Conservation (phyloP, 2,329 filamentous ascomycete species). For the Phialemoniopsis sp. region DNA sequence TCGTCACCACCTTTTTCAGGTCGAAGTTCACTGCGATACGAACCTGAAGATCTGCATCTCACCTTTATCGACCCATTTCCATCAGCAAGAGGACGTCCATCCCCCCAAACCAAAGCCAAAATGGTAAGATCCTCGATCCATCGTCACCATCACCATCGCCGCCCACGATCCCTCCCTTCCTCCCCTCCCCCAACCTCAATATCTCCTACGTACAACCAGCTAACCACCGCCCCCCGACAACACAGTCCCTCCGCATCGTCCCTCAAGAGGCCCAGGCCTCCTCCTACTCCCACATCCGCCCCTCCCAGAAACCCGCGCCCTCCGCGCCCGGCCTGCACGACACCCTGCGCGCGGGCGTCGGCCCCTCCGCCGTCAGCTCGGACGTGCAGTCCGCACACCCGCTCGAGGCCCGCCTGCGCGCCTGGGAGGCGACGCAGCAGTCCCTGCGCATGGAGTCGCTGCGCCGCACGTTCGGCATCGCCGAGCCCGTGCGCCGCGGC, state of each 20-base stretch:
- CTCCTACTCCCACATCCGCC: slow-evolving; percentile 56
- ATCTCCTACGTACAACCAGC: slow-evolving; percentile 3
- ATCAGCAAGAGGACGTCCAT: background rate
- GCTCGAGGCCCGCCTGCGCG: slow-evolving; percentile 82
- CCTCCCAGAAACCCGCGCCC: slow-evolving; percentile 66
- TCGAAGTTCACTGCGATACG: slow-evolving; percentile 8
- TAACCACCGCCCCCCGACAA: slow-evolving; percentile 11
- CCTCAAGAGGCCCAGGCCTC: slow-evolving; percentile 65
- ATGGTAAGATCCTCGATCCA: slow-evolving; percentile 39
- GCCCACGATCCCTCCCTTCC: background rate
- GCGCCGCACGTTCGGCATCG: slow-evolving; percentile 83
- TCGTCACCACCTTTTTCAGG: slow-evolving; percentile 6
- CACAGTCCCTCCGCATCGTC: slow-evolving; percentile 83
- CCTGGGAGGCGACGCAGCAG: slow-evolving; percentile 90
- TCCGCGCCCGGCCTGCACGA: slow-evolving; percentile 93
- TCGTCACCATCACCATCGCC: slow-evolving; percentile 1
- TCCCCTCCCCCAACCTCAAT: background rate
- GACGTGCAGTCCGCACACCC: slow-evolving; percentile 71
- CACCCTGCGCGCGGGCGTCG: slow-evolving; percentile 80
- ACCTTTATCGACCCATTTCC: background rate
- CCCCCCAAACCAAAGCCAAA: slow-evolving; percentile 24
- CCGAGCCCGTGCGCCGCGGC: slow-evolving; percentile 83
- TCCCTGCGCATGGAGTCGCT: slow-evolving; percentile 82
- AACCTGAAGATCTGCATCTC: background rate
- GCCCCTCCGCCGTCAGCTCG: slow-evolving; percentile 48